A percentile compares a stretch with the other conserved stretches of the same genome.
These are phyloP conservation scores for Datisca glomerata DNA, from an alignment of 306 rosid species.

Conservation along the genomic window DNA sequence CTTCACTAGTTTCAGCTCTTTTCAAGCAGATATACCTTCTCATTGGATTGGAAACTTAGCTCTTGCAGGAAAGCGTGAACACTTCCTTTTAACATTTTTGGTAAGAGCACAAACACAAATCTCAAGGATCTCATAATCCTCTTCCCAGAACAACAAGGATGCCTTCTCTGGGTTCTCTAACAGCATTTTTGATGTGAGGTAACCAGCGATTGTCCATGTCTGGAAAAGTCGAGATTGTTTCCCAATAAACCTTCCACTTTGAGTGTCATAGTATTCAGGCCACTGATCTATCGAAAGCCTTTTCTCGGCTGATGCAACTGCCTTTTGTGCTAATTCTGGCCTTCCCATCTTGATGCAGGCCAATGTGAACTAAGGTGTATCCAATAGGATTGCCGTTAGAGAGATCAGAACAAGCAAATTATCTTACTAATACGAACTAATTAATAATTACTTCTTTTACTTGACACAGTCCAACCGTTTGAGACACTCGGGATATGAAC, in stretches of 20 bases:
- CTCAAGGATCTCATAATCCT: slow-evolving; percentile 71
- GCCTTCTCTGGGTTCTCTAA: slow-evolving; percentile 65
- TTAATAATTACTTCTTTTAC: background rate
- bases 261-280: slow-evolving; percentile 81
- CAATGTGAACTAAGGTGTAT: slow-evolving; percentile 45
- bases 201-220: slow-evolving; percentile 79
- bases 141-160: slow-evolving; percentile 75
- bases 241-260: slow-evolving; percentile 58
- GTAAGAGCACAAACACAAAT: slow-evolving; percentile 59
- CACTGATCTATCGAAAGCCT: slow-evolving; percentile 51
- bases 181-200: slow-evolving; percentile 62
- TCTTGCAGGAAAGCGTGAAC: slow-evolving; percentile 42
- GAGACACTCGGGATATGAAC: background rate
- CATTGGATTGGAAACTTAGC: slow-evolving; percentile 31
- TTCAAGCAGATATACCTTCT: too few relatives aligned
- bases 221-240: slow-evolving; percentile 62
- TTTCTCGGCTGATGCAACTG: slow-evolving; percentile 60
- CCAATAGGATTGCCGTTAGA: too few relatives aligned
- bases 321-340: slow-evolving; percentile 53
- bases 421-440: background rate
- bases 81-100: slow-evolving; percentile 46
- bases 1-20: too few relatives aligned
- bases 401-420: too few relatives aligned
- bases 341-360: slow-evolving; percentile 91
- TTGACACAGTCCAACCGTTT: background rate